A percentile compares a stretch with the other conserved stretches of the same genome.
These are phyloP conservation scores for Penicillium sp. DNA, from an alignment of 2,329 filamentous ascomycete genomes.

Conservation along the genomic window DNA sequence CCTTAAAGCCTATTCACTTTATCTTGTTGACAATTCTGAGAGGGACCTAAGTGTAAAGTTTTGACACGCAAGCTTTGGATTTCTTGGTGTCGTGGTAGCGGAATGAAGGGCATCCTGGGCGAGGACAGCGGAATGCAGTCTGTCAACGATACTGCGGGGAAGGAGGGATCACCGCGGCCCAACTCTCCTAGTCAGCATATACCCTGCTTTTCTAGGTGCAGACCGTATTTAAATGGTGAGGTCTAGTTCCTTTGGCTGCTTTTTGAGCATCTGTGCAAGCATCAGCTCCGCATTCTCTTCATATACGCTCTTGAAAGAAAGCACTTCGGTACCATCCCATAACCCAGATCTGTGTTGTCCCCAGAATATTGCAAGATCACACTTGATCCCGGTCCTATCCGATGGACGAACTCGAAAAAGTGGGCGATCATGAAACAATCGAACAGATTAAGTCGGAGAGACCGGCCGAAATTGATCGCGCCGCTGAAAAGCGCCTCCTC, in stretches of 20 bases:
- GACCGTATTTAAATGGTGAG: slow-evolving; percentile 1
- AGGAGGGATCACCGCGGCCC: neutral
- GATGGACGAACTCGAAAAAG: slow-evolving; percentile 17
- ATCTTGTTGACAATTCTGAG: too few species aligned
- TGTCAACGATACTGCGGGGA: slow-evolving; percentile 4
- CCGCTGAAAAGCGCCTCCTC: slow-evolving; percentile 49
- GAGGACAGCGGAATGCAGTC: neutral
- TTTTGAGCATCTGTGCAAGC: neutral
- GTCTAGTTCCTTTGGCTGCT: neutral
- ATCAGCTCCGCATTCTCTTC: neutral
- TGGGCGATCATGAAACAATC: slow-evolving; percentile 12
- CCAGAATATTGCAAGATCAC: too few species aligned
- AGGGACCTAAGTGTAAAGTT: too few species aligned
- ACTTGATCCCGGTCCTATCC: neutral
- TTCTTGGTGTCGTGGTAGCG: slow-evolving; percentile 8
- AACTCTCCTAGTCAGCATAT: neutral
- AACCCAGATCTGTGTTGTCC: neutral
- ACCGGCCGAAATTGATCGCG: slow-evolving; percentile 23
- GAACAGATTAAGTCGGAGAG: slow-evolving; percentile 20
- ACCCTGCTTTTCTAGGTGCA: neutral
- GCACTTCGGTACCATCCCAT: neutral
- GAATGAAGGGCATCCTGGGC: neutral
- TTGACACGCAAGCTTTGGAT: too few species aligned
- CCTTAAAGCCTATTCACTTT: too few species aligned
- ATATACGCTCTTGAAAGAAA: neutral